A percentile compares a stretch with the other conserved stretches of the same genome.
phyloP scores from a whole-genome alignment of 495 filamentous ascomycete species.

The Penicillium angulare region DNA sequence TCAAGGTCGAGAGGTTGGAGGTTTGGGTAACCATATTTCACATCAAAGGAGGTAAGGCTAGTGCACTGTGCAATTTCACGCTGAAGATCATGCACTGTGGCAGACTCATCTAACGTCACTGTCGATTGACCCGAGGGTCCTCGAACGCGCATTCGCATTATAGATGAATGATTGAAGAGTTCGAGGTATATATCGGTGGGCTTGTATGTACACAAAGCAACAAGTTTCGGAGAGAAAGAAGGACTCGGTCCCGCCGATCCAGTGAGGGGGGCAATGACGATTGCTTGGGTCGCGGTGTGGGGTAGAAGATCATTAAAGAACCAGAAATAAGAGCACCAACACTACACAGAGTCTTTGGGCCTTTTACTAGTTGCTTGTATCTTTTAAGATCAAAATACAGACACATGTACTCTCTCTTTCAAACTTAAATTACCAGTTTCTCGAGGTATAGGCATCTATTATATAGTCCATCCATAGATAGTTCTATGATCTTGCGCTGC shows the following conservation, averaged over 20 bases:
- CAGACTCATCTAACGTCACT: conserved; percentile 61
- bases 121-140: conserved; percentile 61
- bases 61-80: conserved; percentile 55
- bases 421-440: neutral
- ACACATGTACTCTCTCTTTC: too few species aligned
- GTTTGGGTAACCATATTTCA: conserved; percentile 88
- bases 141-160: conserved; percentile 63
- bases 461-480: neutral
- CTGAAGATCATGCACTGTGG: conserved; percentile 64
- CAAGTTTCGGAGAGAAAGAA: neutral
- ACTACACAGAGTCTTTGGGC: too few species aligned
- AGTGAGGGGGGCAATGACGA: conserved; percentile 1
- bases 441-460: neutral
- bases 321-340: neutral
- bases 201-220: too few species aligned
- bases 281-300: conserved; percentile 5
- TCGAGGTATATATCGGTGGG: neutral
- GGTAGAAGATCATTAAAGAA: conserved; percentile 7
- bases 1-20: conserved; percentile 62
- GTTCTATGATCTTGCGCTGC: neutral
- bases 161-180: neutral
- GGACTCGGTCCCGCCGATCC: conserved; percentile 1
- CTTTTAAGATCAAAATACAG: too few species aligned
- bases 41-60: conserved; percentile 54
- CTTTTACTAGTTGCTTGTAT: too few species aligned